Evolutionary conservation across 169 alveolate species (phyloP).

Genomic region (Plasmodium gonderi): DNA sequence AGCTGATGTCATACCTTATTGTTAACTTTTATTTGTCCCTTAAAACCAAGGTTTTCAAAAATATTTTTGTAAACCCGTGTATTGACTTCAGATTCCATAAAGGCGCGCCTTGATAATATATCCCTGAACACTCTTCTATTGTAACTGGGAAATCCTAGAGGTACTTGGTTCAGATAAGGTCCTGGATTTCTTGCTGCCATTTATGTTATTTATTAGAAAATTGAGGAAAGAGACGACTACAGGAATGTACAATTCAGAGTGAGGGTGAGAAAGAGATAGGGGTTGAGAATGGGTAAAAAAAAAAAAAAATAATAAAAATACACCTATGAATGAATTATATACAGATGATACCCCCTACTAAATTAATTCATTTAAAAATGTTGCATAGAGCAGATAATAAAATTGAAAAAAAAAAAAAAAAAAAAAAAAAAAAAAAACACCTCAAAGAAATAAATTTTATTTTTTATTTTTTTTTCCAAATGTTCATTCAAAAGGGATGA

Average conservation of each 20-base stretch:
- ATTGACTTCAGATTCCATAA: slow-evolving; percentile 88
- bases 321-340: background rate
- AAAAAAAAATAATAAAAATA: background rate
- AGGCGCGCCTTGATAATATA: slow-evolving; percentile 81
- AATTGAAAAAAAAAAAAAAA: background rate
- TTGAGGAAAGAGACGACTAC: background rate
- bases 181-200: slow-evolving; percentile 92
- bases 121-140: slow-evolving; percentile 84
- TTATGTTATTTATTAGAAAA: background rate
- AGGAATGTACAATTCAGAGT: too few relatives aligned
- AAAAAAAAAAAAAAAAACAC: background rate
- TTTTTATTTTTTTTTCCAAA: background rate
- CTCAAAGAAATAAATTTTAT: background rate
- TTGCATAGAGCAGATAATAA: background rate
- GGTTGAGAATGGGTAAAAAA: background rate
- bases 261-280: too few relatives aligned
- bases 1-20: slow-evolving; percentile 77
- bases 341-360: background rate
- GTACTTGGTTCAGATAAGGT: slow-evolving; percentile 85
- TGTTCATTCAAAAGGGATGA: background rate
- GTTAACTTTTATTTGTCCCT: slow-evolving; percentile 86
- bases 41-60: slow-evolving; percentile 84
- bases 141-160: slow-evolving; percentile 88
- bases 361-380: background rate
- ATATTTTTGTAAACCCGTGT: slow-evolving; percentile 85